These are phyloP conservation scores for Tinospora cordifolia DNA, from an alignment of 164 flowering plant genomes.

Conservation along the genomic window DNA sequence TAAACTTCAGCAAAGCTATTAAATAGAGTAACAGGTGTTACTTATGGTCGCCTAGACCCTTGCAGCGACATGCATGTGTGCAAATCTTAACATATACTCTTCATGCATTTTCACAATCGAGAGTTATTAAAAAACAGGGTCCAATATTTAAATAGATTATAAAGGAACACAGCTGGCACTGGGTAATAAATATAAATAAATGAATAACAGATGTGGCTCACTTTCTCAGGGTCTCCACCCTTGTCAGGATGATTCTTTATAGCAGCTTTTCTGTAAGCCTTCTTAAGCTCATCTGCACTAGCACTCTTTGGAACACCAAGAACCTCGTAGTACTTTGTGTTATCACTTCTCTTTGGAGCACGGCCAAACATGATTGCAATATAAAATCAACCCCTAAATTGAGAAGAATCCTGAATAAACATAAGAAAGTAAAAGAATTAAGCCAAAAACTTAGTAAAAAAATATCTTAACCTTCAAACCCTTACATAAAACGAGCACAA, in stretches of 20 bases:
- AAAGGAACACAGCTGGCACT: background rate
- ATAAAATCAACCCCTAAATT: background rate
- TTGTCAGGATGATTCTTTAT: constrained; percentile 20
- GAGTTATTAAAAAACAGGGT: background rate
- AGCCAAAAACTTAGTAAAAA: background rate
- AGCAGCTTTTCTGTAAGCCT: constrained; percentile 19
- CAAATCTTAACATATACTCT: background rate
- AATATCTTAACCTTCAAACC: too few species aligned
- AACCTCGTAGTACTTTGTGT: constrained; percentile 11
- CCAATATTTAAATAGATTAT: background rate
- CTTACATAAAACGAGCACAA: too few species aligned
- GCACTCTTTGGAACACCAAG: constrained; percentile 19
- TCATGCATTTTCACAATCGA: background rate
- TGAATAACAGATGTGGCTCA: background rate
- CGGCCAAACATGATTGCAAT: constrained; percentile 14
- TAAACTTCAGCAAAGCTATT: too few species aligned
- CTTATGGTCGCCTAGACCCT: background rate
- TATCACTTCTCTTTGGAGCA: constrained; percentile 12
- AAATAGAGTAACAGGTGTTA: background rate
- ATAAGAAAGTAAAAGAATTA: background rate
- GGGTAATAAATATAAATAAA: background rate
- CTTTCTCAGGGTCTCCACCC: constrained; percentile 21
- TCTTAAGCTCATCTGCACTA: constrained; percentile 17
- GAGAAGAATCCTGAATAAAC: background rate
- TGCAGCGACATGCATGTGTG: background rate